phyloP scores from a whole-genome alignment of 2,329 filamentous ascomycete species.

The Monosporascus ibericus region DNA sequence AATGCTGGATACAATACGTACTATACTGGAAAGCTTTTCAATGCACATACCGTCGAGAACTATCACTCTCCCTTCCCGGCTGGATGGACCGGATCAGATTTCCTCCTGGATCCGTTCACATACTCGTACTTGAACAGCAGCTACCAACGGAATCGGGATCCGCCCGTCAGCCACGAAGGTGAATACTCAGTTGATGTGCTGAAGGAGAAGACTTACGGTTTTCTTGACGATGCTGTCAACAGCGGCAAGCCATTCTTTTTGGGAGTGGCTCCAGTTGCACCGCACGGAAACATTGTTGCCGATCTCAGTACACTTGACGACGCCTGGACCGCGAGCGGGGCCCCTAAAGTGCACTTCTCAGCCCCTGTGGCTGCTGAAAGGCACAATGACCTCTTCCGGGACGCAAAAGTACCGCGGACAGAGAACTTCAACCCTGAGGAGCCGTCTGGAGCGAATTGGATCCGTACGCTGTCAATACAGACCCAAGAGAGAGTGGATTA shows the following conservation, averaged over 20 bases:
- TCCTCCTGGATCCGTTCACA: slow-evolving; percentile 52
- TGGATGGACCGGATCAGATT: slow-evolving; percentile 51
- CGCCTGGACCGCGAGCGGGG: not conserved
- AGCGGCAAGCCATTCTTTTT: slow-evolving; percentile 47
- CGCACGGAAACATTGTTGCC: not conserved
- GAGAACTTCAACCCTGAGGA: slow-evolving; percentile 59
- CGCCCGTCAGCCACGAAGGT: slow-evolving; percentile 45
- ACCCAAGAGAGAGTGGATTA: slow-evolving; percentile 32
- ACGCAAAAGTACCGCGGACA: slow-evolving; percentile 52
- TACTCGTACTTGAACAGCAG: slow-evolving; percentile 55
- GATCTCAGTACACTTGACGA: not conserved
- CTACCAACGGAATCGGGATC: slow-evolving; percentile 45
- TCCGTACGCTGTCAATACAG: slow-evolving; percentile 32
- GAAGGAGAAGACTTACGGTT: slow-evolving; percentile 39
- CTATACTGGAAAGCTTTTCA: slow-evolving; percentile 51
- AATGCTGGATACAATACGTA: slow-evolving; percentile 49
- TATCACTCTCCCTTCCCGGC: slow-evolving; percentile 49
- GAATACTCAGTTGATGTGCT: slow-evolving; percentile 47
- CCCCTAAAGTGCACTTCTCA: not conserved
- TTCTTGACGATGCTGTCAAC: slow-evolving; percentile 40
- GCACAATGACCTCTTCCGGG: slow-evolving; percentile 55
- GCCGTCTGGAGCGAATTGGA: slow-evolving; percentile 34
- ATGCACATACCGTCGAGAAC: slow-evolving; percentile 49
- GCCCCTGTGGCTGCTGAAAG: slow-evolving; percentile 50
- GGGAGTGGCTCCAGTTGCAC: not conserved